Evolutionary conservation across 2,329 filamentous ascomycete species (phyloP).

Genomic region (Huntiella abstrusa): DNA sequence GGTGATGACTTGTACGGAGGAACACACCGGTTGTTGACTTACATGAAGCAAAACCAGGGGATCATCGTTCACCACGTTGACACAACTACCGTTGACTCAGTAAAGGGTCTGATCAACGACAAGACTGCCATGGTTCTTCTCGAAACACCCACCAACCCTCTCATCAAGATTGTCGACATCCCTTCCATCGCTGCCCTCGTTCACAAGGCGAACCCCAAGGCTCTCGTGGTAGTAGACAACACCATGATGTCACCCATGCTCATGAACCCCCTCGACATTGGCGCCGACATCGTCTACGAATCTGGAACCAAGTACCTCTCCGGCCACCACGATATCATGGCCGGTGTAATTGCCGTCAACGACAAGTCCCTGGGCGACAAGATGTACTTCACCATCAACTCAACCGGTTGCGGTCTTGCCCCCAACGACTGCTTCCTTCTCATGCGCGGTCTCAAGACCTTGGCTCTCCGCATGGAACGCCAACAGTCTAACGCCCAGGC

Average conservation of each 20-base stretch:
- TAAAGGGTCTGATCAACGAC: constrained; percentile 46
- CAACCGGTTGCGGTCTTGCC: constrained; percentile 80
- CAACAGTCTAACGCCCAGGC: constrained; percentile 82
- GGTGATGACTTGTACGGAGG: constrained; percentile 95
- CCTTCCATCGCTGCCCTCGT: constrained; percentile 55
- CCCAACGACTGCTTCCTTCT: constrained; percentile 94
- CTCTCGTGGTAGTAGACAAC: constrained; percentile 87
- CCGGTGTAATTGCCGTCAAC: constrained; percentile 86
- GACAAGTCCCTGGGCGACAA: constrained; percentile 64
- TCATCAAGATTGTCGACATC: constrained; percentile 97
- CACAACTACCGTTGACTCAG: constrained; percentile 59
- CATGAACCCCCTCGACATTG: constrained; percentile 80
- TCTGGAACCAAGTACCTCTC: constrained; percentile 96
- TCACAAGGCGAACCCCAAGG: constrained; percentile 59
- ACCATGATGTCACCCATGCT: constrained; percentile 97
- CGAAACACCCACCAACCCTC: constrained; percentile 89
- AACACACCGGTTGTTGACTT: constrained; percentile 83
- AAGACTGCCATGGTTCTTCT: constrained; percentile 93
- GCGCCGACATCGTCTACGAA: constrained; percentile 92
- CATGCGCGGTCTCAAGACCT: constrained; percentile 86
- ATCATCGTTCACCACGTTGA: constrained; percentile 95
- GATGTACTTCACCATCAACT: constrained; percentile 93
- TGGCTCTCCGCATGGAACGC: constrained; percentile 97
- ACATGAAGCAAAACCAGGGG: constrained; percentile 70
- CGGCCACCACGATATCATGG: constrained; percentile 98